Base-by-base conservation (phyloP, 2,329 filamentous ascomycete species). In the Amesomyces nigricolor region DNA sequence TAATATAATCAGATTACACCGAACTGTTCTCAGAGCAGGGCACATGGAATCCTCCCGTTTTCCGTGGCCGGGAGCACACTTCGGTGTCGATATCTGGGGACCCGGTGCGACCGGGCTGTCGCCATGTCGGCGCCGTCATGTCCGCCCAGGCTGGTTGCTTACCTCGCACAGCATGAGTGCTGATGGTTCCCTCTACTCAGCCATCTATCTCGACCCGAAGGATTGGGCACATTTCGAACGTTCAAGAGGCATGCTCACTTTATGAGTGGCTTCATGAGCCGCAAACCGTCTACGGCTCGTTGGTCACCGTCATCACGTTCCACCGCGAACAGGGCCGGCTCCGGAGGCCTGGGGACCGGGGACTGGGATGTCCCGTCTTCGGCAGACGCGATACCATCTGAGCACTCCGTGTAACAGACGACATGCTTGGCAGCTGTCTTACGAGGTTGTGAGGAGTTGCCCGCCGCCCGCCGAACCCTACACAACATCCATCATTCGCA, bases 331-430 rank as follows among this genome's bases (percentile, higher is more conserved):
- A 13, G 32, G 22, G 7, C 47, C 22, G 53, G 47, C 37, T 44
- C 29, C 29, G 29, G 44, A 52, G 44, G 26, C 42, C 22, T 51
- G 11, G 26, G 19, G 46, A 22, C 47, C 42, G 42, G 47, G 16
- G 11, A 22, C 43, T 35, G 37, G 47, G 47, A 13, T 51, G 43
- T 42, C 43, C 53, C 22, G 37, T 43, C 53, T 54, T 51, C 43
- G 51, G 51, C 29, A 49, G 43, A 51, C 8, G 51, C 38, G 43
- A 48, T 17, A 42, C 42, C 37, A 51, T 58, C 51, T 54, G 45
- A 54, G 52, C 56, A 43, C 13, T 26, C 43, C 29, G 47, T 52
- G 51, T 32, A 51, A 49, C 56, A 52, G 35, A 37, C 38, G 32
- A 47, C 32, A 35, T 40, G 22, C 43, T 37, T 44, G 55, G 43